Evolutionary conservation across 2,329 filamentous ascomycete genomes (phyloP), one percentile per base, ranked within the genome.

Genomic region (Ascochyta fabae): DNA sequence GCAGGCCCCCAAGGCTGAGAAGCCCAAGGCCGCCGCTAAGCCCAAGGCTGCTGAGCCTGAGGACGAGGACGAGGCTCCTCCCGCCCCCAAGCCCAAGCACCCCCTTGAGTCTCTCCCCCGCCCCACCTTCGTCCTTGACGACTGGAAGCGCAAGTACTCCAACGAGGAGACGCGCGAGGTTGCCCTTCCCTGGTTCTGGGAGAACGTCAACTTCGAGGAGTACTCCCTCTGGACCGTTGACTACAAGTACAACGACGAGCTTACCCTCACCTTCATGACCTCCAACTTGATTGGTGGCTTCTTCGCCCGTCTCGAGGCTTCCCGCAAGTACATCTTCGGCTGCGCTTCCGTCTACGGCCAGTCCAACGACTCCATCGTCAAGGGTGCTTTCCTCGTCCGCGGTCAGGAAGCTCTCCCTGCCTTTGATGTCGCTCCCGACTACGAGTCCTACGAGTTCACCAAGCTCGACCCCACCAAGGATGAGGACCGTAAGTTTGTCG

Each of bases 211-310:
- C 76, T 88, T 95, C 70, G 89, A 92, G 65, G 95, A 99, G 81
- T 99, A 95, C 87, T 96, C 92, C 53, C 81, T 99, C 79, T 99
- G 92, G 92, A 88, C 87, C 78, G 83, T 93, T 70, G 89, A 93
- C 81, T 99, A 96, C 88, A 97, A 96, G 88, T 99, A 99, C 86
- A 96, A 97, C 81, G 88, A 96, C 60, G 95, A 99, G 88, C 86
- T 99, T 68, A 97, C 92, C 75, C 83, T 95, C 80, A 90, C 90
- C 75, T 99, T 99, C 90, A 99, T 99, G 95, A 94, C 92, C 70
- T 91, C 90, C 86, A 99, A 99, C 87, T 84, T 98, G 80, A 94
- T 99, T 77, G 93, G 86, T 81, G 95, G 95, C 78, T 96, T 99
- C 87, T 96, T 97, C 83, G 86, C 87, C 79, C 95, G 95, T 85